Evolutionary conservation across 2,329 filamentous ascomycete genomes (phyloP).

Genomic region (Aspergillus sojae): DNA sequence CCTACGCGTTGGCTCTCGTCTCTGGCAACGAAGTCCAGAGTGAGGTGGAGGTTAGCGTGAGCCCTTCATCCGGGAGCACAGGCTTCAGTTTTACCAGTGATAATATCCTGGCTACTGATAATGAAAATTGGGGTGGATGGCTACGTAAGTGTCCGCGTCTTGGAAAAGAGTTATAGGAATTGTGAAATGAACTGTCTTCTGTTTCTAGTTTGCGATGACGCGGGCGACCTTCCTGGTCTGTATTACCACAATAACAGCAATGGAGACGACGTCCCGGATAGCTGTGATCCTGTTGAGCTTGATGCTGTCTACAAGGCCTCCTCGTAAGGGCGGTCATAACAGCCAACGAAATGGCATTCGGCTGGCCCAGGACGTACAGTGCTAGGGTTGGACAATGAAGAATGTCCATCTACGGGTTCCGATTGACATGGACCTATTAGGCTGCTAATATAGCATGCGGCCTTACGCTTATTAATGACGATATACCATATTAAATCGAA

Average conservation of each 20-base stretch:
- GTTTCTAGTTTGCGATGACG: not conserved
- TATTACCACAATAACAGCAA: not conserved
- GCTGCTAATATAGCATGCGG: not conserved
- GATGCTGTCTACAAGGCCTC: not conserved
- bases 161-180: not conserved
- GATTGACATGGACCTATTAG: not conserved
- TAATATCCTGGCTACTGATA: not conserved
- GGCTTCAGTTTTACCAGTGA: not conserved
- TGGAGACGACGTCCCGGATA: not conserved
- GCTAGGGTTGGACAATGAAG: not conserved
- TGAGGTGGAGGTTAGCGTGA: not conserved
- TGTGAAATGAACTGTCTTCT: not conserved
- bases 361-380: not conserved
- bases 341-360: not conserved
- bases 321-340: not conserved
- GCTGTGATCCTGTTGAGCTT: not conserved
- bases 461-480: not conserved
- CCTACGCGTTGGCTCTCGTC: not conserved
- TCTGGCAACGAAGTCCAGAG: not conserved
- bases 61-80: not conserved
- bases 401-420: not conserved
- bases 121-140: not conserved
- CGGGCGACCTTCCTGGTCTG: not conserved
- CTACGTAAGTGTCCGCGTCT: not conserved
- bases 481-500: not conserved